Base-by-base conservation (phyloP, 1,284 basidiomycete genomes). In the Polyporus tsugae region DNA sequence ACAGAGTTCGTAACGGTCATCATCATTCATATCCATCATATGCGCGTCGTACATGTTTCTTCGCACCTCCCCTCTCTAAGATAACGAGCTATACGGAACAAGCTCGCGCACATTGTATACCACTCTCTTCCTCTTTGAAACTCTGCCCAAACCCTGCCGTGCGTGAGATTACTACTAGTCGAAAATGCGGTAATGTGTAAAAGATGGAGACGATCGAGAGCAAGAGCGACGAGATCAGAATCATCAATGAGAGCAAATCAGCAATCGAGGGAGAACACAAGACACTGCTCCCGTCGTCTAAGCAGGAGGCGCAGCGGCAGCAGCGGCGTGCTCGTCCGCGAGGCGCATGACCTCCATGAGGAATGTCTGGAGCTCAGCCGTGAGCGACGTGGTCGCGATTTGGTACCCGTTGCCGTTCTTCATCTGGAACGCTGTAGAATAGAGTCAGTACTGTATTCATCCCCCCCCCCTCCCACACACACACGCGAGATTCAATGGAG, bases 341-440 rank as follows among this genome's bases (percentile, higher is more conserved):
- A 86, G 82, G 62, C 86, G 83, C 91, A 94, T 93, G 65, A 93
- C 86, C 75, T 95, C 93, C 91, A 94, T 94, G 64, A 95, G 84
- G 63, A 90, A 75, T 0, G 91, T 91, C 78, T 93, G 92, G 73
- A 91, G 89, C 36, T 95, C 93, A 55, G 91, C 83, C 67, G 82
- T 84, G 69, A 95, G 83, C 25, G 83, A 83, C 4, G 92, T 92
- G 42, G 92, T 94, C 17, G 90, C 87, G 35, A 86, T 84, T 75
- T 92, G 91, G 78, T 94, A 94, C 62, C 84, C 79, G 5, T 83
- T 79, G 1, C 82, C 80, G 73, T 93, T 93, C 76, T 90, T 87
- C 82, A 84, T 87, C 82, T 95, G 92, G 82, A 94, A 90, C 25
- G 83, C 92, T 95, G 57, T 46, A 44, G 25, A 41, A 52, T 6